Base-by-base conservation (phyloP, 176 grass and related monocot species). In the Poa annua region DNA sequence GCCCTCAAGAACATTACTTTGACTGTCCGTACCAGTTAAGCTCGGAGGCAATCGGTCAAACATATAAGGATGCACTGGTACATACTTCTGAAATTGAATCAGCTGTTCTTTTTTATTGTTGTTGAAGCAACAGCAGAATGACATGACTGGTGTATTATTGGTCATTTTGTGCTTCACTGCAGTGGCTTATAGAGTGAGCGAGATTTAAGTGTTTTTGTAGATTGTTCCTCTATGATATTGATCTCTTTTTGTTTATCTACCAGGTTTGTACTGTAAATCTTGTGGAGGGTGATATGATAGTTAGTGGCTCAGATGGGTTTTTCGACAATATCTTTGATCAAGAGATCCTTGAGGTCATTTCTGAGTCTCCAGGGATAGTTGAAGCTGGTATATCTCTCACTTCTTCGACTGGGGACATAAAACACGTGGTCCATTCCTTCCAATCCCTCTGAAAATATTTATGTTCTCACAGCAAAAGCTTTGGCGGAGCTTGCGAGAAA, bases 11-110 rank as follows among this genome's bases (percentile, higher is more conserved):
- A 85, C 96, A 98, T 88, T 98, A 90, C 83, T 98, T 98, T 50
- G 92, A 98, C 57, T 98, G 96, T 81, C 96, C 92, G 49, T 95
- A 95, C 41, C 96, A 98, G 76, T 76, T 98, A 91, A 98, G 96
- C 77, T 98, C 96, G 1, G 88, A 98, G 80, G 61, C 79, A 85
- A 65, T 19, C 77, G 85, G 87, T 72, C 92, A 98, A 90, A 98
- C 96, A 55, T 95, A 93, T 78, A 72, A 83, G 79, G 96, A 98
- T 88, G 96, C 96, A 61, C 53, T 81, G 81, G 94, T 97, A 89
- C 51, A 35, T 84, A 35, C 4, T 75, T 63, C 0, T 65, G 42
- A 80, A 55, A 36, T 59, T 0, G 45, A 56, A 56, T 63, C 14
- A 39, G 13, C n/a, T 41, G 0, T 66, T 71, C 32, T 51, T 57